Base-by-base conservation (phyloP, 1,284 basidiomycete species). In the Boletellus deceptivus region DNA sequence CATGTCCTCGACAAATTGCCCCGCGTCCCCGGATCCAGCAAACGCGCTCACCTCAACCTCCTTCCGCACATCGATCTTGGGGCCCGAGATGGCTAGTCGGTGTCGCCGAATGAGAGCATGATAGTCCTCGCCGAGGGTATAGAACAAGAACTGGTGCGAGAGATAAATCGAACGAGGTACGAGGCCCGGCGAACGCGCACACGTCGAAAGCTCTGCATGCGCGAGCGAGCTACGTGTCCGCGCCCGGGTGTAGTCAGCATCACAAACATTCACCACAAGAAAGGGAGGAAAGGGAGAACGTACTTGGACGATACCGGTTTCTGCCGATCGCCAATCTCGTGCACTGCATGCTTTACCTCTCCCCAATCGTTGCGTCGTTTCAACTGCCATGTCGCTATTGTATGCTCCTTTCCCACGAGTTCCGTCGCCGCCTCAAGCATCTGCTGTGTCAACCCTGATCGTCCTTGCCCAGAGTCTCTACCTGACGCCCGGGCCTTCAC, bases 71-170 rank as follows among this genome's bases (percentile, higher is more conserved):
- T 85, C 80, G 45, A 93, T 78, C 71, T 80, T 83, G 25, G 65
- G 53, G 0, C 80, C 79, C 0, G 76, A 71, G 10, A 89, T 74
- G 52, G 84, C 83, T 46, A 90, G 72, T 46, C 83, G 80, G 47
- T 83, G 77, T 1, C 81, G 77, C 0, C 88, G 82, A 31, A 92
- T 76, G 10, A 90, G 80, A 0, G 86, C 83, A 57, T 89, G 88
- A 56, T 91, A 91, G 63, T 93, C 90, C 55, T 87, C 86, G 1
- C 82, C 79, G 0, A 92, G 75, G 2, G 81, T 76, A 59, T 82
- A 79, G 73, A 93, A 94, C 9, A 83, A 75, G 66, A 93, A 88
- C 55, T 93, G 90, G 57, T 89, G 87, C 0, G 84, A 83, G 13
- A 91, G 79, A 64, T 93, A 93, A 36, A 95, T 76, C 0, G 87